Conservation (phyloP, 768 basidiomycete species). For the Mycena rebaudengoi region DNA sequence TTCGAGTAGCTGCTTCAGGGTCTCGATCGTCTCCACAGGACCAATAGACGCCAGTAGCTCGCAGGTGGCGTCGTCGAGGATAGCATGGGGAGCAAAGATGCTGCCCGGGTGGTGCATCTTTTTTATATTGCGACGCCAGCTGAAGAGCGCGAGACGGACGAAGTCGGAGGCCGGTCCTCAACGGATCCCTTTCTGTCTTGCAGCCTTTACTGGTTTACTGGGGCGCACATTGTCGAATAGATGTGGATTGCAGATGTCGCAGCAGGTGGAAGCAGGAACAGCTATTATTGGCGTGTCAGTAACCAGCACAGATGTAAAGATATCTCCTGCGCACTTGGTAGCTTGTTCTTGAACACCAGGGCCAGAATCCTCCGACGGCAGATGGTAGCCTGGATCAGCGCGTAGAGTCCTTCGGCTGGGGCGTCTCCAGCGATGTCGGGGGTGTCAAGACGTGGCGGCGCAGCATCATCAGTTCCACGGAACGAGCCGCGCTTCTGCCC, state of each 20-base stretch:
- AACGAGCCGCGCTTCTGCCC: slow-evolving; percentile 16
- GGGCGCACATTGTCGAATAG: slow-evolving; percentile 28
- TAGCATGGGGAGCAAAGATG: slow-evolving; percentile 12
- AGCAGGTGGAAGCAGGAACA: slow-evolving; percentile 33
- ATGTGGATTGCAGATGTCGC: slow-evolving; percentile 34
- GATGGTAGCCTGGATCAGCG: slow-evolving; percentile 34
- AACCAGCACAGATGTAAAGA: background rate
- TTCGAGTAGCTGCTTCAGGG: slow-evolving; percentile 5
- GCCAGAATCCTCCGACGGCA: slow-evolving; percentile 32
- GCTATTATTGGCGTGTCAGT: slow-evolving; percentile 8
- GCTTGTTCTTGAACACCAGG: slow-evolving; percentile 13
- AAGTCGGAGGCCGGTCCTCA: slow-evolving; percentile 2
- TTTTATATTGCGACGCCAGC: slow-evolving; percentile 14
- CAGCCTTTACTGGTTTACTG: background rate
- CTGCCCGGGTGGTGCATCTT: slow-evolving; percentile 10
- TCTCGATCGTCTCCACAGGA: slow-evolving; percentile 2
- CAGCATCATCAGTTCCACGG: slow-evolving; percentile 15
- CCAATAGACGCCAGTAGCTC: slow-evolving; percentile 19
- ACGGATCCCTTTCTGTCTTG: slow-evolving; percentile 12
- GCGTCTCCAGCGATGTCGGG: slow-evolving; percentile 19
- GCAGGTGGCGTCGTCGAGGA: slow-evolving; percentile 16
- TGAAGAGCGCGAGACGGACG: slow-evolving; percentile 14
- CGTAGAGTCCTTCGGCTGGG: slow-evolving; percentile 37
- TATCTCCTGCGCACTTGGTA: slow-evolving; percentile 13
- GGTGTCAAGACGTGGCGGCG: background rate